These are phyloP conservation scores for Penicillium parvum DNA, from an alignment of 495 filamentous ascomycete species.

Conservation along the genomic window DNA sequence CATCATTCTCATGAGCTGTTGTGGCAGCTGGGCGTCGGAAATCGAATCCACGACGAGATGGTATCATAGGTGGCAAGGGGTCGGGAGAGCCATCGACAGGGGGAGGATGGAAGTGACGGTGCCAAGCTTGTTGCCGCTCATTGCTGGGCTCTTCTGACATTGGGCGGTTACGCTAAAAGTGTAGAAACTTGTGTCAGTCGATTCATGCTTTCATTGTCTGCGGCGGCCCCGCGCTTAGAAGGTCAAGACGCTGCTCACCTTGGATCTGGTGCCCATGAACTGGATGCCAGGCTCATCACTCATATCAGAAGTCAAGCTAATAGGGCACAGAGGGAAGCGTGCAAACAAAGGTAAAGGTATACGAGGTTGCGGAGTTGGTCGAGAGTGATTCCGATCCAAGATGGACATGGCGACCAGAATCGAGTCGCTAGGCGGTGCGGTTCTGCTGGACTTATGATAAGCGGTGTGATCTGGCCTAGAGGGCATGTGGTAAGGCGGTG, in stretches of 20 bases:
- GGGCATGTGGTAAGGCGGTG: constrained; percentile 2
- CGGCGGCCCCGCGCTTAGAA: constrained; percentile 22
- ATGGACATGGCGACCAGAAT: constrained; percentile 10
- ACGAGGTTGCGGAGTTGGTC: constrained; percentile 1
- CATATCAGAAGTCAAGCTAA: constrained; percentile 23
- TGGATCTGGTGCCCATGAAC: constrained; percentile 37
- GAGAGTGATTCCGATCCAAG: background rate
- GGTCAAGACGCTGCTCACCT: constrained; percentile 27
- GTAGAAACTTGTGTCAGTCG: constrained; percentile 4
- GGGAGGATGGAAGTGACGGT: constrained; percentile 21
- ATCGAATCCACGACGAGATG: constrained; percentile 47
- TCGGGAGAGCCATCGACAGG: constrained; percentile 9
- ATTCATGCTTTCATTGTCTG: constrained; percentile 7
- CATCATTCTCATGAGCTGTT: constrained; percentile 24
- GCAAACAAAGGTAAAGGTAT: constrained; percentile 1
- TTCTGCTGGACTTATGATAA: constrained; percentile 3
- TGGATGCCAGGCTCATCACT: constrained; percentile 36
- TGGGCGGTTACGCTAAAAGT: constrained; percentile 33
- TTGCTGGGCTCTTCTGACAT: constrained; percentile 32
- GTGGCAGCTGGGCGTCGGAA: constrained; percentile 42
- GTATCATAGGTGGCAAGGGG: constrained; percentile 30
- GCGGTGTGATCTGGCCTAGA: background rate
- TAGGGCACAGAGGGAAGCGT: too few relatives aligned
- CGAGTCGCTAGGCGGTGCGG: constrained; percentile 17
- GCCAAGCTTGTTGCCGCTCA: constrained; percentile 18